Evolutionary conservation across 2,329 filamentous ascomycete genomes (phyloP), one percentile per base, ranked within the genome.

Genomic region (Leptodontidium sp.): DNA sequence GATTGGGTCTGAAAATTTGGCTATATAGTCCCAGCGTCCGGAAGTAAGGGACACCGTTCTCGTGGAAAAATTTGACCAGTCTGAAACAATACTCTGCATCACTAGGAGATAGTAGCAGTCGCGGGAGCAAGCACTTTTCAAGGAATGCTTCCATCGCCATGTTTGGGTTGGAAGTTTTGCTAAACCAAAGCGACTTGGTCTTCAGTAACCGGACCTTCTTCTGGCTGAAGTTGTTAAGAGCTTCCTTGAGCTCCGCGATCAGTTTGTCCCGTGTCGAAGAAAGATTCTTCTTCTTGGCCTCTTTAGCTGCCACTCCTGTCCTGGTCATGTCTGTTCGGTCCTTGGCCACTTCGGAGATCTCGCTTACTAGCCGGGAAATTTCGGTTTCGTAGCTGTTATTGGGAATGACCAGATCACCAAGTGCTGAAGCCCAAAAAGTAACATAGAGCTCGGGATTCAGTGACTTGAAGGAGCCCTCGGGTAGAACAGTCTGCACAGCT

Each of bases 41-140:
- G 82, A 99, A 98, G 70, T 93, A 93, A 0, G 93, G 91, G 0
- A 93, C 91, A 24, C 93, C 93, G 69, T 90, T 91, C 68, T 91
- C 90, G 79, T 99, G 96, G 65, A 99, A 86, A 75, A 93, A 93
- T 76, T 93, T 94, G 77, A 98, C 84, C 82, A 98, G 91, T 72
- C 90, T 89, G 80, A 94, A 97, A 66, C 90, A 91, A 81, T 93
- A 99, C 74, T 97, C 93, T 0, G 95, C 93, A 78, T 99, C 96
- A 61, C 92, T 86, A 1, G 93, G 89, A 0, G 94, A 97, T 38
- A 97, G 84, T 32, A 96, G 86, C 21, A 97, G 85, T 52, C 96
- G 91, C 11, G 96, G 96, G n/a, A 98, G 81, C 73, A 99, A 90
- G 78, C 96, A 99, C 75, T 97, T 91, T 80, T 98, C 94, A 11